Evolutionary conservation across 768 basidiomycete species (phyloP), one percentile per base, ranked within the genome.

Genomic region (Boletus vinaceobasis): DNA sequence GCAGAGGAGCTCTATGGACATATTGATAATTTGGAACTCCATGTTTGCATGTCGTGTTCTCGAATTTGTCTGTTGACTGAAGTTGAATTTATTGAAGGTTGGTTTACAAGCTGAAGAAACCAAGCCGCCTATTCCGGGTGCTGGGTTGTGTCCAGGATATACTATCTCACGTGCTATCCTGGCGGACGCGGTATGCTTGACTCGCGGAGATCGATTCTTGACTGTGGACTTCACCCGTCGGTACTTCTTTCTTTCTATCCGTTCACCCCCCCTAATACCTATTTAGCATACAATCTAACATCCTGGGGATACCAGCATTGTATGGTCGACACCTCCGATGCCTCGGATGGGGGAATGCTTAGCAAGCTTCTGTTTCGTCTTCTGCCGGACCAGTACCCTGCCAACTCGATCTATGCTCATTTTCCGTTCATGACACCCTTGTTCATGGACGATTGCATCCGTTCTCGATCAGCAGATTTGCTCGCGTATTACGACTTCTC

Each of bases 81-180:
- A 40, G 15, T n/a, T 38, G 32, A 13, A 39, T 43, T 49, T 19
- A 19, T 53, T 46, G 5, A 52, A 83, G 81, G 79, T 83, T 31
- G 86, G 86, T 10, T 69, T 88, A 31, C 84, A 85, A 71, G 87
- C 87, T 6, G 90, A 93, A 67, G 76, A 90, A 60, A 64, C 86
- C 3, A 92, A 91, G 64, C 57, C 61, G 3, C 79, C 84, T 7
- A 75, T 76, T 23, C 79, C 82, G 1, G 91, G 89, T 7, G 84
- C 87, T 7, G 90, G 90, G 11, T 66, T 92, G 5, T 91, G 89
- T 66, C 89, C 89, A 5, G 88, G 89, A 27, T 91, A 84, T 72
- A 92, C 91, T 5, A 86, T 90, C 59, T 89, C 89, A 7, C 78
- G 91, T 42, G 87, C 89, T n/a, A 93, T 94, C 58, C 75, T 94